Evolutionary conservation across 139 green algal genomes (phyloP).

Genomic region (Prasinococcaceae sp.): DNA sequence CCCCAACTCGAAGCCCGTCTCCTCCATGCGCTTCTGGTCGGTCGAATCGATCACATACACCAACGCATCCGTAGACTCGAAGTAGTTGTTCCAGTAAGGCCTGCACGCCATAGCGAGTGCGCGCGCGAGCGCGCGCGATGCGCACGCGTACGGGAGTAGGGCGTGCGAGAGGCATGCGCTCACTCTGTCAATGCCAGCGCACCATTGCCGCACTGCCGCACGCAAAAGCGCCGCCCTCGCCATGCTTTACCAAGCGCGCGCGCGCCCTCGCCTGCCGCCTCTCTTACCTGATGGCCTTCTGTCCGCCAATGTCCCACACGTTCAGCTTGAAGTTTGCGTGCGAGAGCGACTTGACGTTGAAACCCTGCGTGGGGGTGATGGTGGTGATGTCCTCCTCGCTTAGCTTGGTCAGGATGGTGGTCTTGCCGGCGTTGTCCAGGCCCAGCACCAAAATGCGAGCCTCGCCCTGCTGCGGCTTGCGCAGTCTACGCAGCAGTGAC

Average conservation of each 20-base stretch:
- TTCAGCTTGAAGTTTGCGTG: constrained; percentile 69
- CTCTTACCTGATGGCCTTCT: constrained; percentile 65
- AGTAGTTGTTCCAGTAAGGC: constrained; percentile 76
- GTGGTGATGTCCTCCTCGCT: constrained; percentile 61
- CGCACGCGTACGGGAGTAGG: too few species aligned
- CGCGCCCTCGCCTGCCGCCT: too few species aligned
- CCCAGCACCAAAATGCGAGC: constrained; percentile 61
- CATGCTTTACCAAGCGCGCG: too few species aligned
- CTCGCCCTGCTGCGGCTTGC: too few species aligned
- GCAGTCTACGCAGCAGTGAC: too few species aligned
- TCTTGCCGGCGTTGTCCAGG: constrained; percentile 71
- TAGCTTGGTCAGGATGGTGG: constrained; percentile 62
- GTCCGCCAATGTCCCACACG: constrained; percentile 72
- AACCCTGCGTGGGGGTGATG: constrained; percentile 67
- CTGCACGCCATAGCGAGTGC: too few species aligned
- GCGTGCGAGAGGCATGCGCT: too few species aligned
- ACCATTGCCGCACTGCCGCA: too few species aligned
- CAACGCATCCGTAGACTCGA: constrained; percentile 56
- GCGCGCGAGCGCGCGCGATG: too few species aligned
- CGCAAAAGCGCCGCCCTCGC: too few species aligned
- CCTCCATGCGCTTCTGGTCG: constrained; percentile 52
- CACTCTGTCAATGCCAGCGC: too few species aligned
- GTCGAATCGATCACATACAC: constrained; percentile 66
- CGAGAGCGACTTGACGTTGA: constrained; percentile 70
- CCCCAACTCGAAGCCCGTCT: constrained; percentile 28